Percentiles rank a stretch among this genome's conserved stretches.
Conservation (phyloP, 768 basidiomycete genomes). For the Hygrocybe coccinea region DNA sequence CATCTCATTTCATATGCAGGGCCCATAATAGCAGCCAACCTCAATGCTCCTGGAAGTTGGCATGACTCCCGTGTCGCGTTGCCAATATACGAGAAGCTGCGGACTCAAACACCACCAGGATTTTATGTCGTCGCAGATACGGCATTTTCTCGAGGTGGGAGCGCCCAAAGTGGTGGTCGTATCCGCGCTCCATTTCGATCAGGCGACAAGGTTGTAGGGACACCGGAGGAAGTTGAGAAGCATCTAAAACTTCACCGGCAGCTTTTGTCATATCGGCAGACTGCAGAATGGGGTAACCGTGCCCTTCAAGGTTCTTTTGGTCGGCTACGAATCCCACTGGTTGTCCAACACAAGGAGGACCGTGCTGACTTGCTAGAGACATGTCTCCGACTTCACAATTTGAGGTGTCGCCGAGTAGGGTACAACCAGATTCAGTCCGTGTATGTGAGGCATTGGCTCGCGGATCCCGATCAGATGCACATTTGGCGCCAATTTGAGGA, state of each 20-base stretch:
- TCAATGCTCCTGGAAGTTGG: constrained; percentile 42
- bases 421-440: constrained; percentile 39
- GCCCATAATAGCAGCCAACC: constrained; percentile 27
- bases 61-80: constrained; percentile 38
- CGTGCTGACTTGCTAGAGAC: constrained; percentile 34
- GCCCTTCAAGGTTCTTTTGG: constrained; percentile 45
- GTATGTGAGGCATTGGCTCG: constrained; percentile 37
- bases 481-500: constrained; percentile 35
- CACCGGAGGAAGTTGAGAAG: constrained; percentile 18
- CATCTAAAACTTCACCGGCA: constrained; percentile 30
- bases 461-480: constrained; percentile 22
- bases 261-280: constrained; percentile 42
- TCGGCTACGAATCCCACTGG: constrained; percentile 37
- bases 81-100: constrained; percentile 32
- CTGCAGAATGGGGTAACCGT: constrained; percentile 50
- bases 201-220: constrained; percentile 19
- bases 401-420: constrained; percentile 32
- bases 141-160: constrained; percentile 33
- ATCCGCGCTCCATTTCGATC: constrained; percentile 39
- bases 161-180: neutral
- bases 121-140: constrained; percentile 38
- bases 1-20: constrained; percentile 21
- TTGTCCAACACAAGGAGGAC: constrained; percentile 23
- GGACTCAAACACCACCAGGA: constrained; percentile 25
- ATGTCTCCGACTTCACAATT: constrained; percentile 31